Evolutionary conservation across 2,329 filamentous ascomycete genomes (phyloP).

Genomic region (Chaetomium olivaceum): DNA sequence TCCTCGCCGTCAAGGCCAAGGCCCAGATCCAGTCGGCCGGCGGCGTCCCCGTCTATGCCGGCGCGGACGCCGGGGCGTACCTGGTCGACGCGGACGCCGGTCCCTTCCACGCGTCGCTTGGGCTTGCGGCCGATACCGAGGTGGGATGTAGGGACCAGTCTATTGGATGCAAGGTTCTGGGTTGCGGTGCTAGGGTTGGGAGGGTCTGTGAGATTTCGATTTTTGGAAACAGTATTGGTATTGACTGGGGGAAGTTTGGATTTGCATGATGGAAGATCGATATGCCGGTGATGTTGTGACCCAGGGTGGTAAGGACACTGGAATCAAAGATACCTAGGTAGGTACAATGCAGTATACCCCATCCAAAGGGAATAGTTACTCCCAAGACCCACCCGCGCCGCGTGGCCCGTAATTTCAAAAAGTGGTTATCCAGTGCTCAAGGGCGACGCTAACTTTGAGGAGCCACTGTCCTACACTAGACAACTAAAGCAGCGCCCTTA

Average conservation of each 20-base stretch:
- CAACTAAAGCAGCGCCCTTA: slow-evolving; percentile 5
- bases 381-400: too few relatives aligned
- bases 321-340: too few relatives aligned
- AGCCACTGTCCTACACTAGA: too few relatives aligned
- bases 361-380: too few relatives aligned
- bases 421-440: too few relatives aligned
- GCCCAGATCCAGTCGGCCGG: neutral
- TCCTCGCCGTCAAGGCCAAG: neutral
- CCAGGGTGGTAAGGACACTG: too few relatives aligned
- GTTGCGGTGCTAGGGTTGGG: neutral
- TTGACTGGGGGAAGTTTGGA: neutral
- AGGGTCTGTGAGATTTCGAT: neutral
- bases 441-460: too few relatives aligned
- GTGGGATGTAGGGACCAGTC: neutral
- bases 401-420: too few relatives aligned
- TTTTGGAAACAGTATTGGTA: neutral
- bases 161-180: neutral
- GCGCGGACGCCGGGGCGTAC: neutral
- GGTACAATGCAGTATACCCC: too few relatives aligned
- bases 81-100: neutral
- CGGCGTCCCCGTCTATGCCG: neutral
- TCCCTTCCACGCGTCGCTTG: neutral
- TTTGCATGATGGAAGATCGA: neutral
- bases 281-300: too few relatives aligned
- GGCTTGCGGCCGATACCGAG: neutral